Evolutionary conservation across 257 asterid genomes (phyloP).

Genomic region (Coffea eugenioides): DNA sequence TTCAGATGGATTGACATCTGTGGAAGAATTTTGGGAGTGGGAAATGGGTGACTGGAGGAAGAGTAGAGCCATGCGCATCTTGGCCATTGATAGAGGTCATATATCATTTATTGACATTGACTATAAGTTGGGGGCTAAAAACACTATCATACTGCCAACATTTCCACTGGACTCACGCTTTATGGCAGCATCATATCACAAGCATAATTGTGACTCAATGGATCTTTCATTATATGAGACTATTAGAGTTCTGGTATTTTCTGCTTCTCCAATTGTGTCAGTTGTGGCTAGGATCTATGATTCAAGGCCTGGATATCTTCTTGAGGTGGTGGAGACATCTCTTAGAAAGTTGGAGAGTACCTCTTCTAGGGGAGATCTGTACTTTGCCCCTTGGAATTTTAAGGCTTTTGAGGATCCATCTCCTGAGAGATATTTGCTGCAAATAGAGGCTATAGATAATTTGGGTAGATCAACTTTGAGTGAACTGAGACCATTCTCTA

Average conservation of each 20-base stretch:
- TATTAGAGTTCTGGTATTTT: constrained; percentile 75
- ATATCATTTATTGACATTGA: constrained; percentile 69
- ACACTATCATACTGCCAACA: constrained; percentile 71
- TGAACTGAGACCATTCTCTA: constrained; percentile 80
- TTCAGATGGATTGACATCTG: constrained; percentile 27
- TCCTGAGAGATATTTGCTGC: constrained; percentile 68
- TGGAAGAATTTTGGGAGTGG: constrained; percentile 84
- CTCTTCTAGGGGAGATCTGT: constrained; percentile 59
- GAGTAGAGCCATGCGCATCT: constrained; percentile 77
- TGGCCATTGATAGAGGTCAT: constrained; percentile 77
- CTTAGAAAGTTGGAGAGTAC: constrained; percentile 49
- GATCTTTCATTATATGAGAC: constrained; percentile 39
- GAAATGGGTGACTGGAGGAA: constrained; percentile 97
- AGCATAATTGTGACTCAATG: constrained; percentile 31
- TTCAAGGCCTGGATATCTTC: constrained; percentile 52
- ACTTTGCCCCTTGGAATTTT: constrained; percentile 68
- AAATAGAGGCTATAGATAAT: constrained; percentile 68
- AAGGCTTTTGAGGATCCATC: constrained; percentile 81
- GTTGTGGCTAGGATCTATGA: constrained; percentile 83
- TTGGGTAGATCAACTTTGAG: constrained; percentile 53
- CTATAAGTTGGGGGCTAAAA: constrained; percentile 55
- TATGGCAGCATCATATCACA: constrained; percentile 36
- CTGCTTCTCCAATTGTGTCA: constrained; percentile 59
- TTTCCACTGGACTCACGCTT: constrained; percentile 86
- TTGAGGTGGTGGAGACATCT: constrained; percentile 56